Conservation (phyloP, 441 rosid genomes). For the Croton setiger region DNA sequence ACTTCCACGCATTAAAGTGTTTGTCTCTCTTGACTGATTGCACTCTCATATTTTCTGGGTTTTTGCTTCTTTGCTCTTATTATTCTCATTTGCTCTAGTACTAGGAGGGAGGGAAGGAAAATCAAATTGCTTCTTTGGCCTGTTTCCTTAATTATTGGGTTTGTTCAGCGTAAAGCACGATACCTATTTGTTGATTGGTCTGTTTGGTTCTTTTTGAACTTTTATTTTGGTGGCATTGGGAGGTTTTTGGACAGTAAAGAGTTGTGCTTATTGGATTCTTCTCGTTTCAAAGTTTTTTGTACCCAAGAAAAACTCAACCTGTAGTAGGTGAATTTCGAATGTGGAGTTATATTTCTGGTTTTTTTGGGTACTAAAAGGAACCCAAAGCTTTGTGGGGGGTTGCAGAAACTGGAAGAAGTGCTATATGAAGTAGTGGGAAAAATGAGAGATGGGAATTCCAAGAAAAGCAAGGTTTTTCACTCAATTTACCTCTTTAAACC, state of each 20-base stretch:
- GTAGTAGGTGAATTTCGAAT: conserved; percentile 26
- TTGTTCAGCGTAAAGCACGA: background rate
- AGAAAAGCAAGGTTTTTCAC: conserved; percentile 68
- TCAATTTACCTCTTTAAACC: conserved; percentile 4
- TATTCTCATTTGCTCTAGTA: conserved; percentile 5
- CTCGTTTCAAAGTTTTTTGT: background rate
- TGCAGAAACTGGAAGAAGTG: conserved; percentile 22
- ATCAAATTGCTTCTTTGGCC: conserved; percentile 30
- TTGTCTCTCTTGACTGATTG: conserved; percentile 28
- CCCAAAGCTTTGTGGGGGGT: conserved; percentile 23
- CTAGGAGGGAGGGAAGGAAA: conserved; percentile 16
- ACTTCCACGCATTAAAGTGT: conserved; percentile 56
- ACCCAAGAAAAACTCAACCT: conserved; percentile 6
- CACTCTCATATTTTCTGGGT: conserved; percentile 35
- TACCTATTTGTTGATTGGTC: conserved; percentile 31
- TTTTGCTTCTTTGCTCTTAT: conserved; percentile 22
- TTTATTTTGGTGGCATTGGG: conserved; percentile 17
- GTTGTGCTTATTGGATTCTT: conserved; percentile 15
- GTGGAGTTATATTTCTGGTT: conserved; percentile 24
- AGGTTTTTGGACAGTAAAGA: conserved; percentile 10
- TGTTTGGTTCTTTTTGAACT: conserved; percentile 22
- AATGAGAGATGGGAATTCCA: conserved; percentile 75
- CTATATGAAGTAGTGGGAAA: conserved; percentile 50
- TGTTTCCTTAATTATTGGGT: conserved; percentile 18
- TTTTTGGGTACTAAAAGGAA: conserved; percentile 20